These are phyloP conservation scores for Epichloe elymi DNA, from an alignment of 2,329 filamentous ascomycete species.

Conservation along the genomic window DNA sequence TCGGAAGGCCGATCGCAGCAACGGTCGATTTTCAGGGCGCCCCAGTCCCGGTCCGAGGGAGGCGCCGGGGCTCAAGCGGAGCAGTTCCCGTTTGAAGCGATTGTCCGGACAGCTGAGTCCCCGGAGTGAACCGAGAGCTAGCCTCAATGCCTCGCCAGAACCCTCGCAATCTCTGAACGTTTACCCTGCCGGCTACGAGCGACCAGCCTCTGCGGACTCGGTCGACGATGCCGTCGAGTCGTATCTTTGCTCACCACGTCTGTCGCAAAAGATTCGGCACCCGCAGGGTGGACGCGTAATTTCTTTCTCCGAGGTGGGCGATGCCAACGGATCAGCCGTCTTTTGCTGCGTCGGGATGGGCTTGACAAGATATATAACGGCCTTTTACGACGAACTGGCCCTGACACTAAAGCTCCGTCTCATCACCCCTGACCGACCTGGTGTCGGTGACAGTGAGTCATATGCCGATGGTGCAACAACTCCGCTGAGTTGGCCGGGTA, in stretches of 20 bases:
- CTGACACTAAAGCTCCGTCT: slow-evolving; percentile 75
- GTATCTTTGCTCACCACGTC: slow-evolving; percentile 68
- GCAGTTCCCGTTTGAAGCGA: slow-evolving; percentile 44
- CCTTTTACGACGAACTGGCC: slow-evolving; percentile 94
- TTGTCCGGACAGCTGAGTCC: slow-evolving; percentile 37
- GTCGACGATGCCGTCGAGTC: slow-evolving; percentile 78
- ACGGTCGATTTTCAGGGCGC: slow-evolving; percentile 34
- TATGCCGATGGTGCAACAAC: slow-evolving; percentile 73
- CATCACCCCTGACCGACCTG: slow-evolving; percentile 87
- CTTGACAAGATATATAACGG: slow-evolving; percentile 85
- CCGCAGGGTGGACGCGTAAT: slow-evolving; percentile 78
- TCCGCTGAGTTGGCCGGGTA: slow-evolving; percentile 88
- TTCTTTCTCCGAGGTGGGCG: slow-evolving; percentile 92
- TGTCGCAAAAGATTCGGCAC: slow-evolving; percentile 80
- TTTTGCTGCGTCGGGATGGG: slow-evolving; percentile 98
- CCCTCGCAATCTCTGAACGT: slow-evolving; percentile 13
- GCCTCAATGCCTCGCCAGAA: slow-evolving; percentile 14
- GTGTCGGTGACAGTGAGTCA: slow-evolving; percentile 81
- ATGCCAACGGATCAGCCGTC: slow-evolving; percentile 79
- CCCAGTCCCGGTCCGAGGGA: slow-evolving; percentile 35
- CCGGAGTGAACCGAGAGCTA: slow-evolving; percentile 23
- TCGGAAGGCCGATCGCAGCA: slow-evolving; percentile 32
- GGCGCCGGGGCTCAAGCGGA: slow-evolving; percentile 35
- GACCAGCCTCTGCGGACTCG: slow-evolving; percentile 69
- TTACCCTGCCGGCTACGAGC: slow-evolving; percentile 46